Percentiles rank a stretch among this genome's conserved stretches.
Conservation (phyloP, 768 basidiomycete species). For the Lentinula sp. region DNA sequence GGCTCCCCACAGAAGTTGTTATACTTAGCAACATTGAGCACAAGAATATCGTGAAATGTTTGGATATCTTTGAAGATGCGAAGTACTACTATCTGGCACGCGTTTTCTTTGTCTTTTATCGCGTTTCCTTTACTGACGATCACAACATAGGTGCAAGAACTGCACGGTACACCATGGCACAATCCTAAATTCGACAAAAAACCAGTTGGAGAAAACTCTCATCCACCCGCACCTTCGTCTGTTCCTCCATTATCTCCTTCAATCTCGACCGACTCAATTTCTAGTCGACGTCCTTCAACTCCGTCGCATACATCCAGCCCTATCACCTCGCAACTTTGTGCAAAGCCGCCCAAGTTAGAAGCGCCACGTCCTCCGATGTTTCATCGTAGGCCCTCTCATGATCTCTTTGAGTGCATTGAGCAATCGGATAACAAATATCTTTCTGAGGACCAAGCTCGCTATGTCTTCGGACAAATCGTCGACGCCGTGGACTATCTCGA, state of each 20-base stretch:
- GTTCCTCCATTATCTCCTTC: conserved; percentile 56
- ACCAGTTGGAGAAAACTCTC: conserved; percentile 15
- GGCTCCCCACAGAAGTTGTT: conserved; percentile 77
- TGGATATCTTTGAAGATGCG: conserved; percentile 80
- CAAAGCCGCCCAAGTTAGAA: conserved; percentile 8
- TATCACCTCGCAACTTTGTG: background rate
- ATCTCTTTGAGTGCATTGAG: conserved; percentile 95
- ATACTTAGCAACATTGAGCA: conserved; percentile 71
- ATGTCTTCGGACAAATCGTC: conserved; percentile 84
- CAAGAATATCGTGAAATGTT: conserved; percentile 74
- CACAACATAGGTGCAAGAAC: conserved; percentile 69
- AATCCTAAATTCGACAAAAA: conserved; percentile 27
- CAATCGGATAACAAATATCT: conserved; percentile 75
- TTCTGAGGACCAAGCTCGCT: conserved; percentile 69
- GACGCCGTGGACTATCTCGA: conserved; percentile 81
- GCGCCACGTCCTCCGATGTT: conserved; percentile 31
- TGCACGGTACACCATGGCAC: conserved; percentile 89
- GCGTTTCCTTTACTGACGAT: conserved; percentile 4
- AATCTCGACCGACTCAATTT: conserved; percentile 36
- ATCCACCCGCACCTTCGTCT: conserved; percentile 24
- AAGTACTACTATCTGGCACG: conserved; percentile 84
- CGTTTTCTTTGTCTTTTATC: conserved; percentile 9
- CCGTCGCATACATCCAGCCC: conserved; percentile 8
- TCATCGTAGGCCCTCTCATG: conserved; percentile 76
- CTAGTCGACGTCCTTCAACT: conserved; percentile 13